Conservation (phyloP, 1,284 basidiomycete species). For the Trichosporon ovoides region DNA sequence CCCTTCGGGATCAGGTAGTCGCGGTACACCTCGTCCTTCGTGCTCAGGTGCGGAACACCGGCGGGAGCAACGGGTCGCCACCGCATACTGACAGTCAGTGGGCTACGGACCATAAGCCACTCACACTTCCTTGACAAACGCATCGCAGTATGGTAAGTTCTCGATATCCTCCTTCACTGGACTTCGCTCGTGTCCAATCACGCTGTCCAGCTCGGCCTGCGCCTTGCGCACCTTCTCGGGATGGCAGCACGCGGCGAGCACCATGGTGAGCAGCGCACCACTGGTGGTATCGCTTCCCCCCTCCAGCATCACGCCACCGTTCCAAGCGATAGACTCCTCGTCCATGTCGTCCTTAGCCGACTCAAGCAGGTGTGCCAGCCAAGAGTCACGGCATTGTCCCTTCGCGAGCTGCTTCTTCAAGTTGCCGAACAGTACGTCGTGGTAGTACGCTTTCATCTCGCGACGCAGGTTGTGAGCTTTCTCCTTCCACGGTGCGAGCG, state of each 20-base stretch:
- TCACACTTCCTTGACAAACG: conserved; percentile 12
- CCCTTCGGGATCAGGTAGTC: conserved; percentile 11
- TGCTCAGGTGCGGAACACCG: conserved; percentile 10
- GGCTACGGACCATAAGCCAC: background rate
- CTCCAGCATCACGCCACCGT: conserved; percentile 15
- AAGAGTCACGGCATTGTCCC: conserved; percentile 6
- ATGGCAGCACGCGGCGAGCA: conserved; percentile 9
- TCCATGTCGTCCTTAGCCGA: conserved; percentile 7
- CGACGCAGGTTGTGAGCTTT: conserved; percentile 5
- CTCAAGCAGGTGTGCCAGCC: conserved; percentile 7
- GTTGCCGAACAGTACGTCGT: conserved; percentile 2
- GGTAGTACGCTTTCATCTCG: conserved; percentile 11
- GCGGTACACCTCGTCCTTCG: conserved; percentile 13
- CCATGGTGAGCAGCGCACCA: conserved; percentile 7
- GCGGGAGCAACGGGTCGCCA: conserved; percentile 14
- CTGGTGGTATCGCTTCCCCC: conserved; percentile 12
- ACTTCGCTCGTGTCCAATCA: conserved; percentile 8
- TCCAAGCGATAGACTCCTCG: conserved; percentile 11
- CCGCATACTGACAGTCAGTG: conserved; percentile 9
- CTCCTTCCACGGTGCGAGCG: conserved; percentile 12
- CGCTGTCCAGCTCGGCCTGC: conserved; percentile 9
- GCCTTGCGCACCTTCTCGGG: conserved; percentile 8
- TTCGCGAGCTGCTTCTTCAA: conserved; percentile 9
- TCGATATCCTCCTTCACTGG: conserved; percentile 8
- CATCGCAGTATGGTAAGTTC: conserved; percentile 11